A percentile compares a stretch with the other conserved stretches of the same genome.
Evolutionary conservation across 345 rosid species (phyloP).

Genomic region (Bruguiera gymnorhiza): DNA sequence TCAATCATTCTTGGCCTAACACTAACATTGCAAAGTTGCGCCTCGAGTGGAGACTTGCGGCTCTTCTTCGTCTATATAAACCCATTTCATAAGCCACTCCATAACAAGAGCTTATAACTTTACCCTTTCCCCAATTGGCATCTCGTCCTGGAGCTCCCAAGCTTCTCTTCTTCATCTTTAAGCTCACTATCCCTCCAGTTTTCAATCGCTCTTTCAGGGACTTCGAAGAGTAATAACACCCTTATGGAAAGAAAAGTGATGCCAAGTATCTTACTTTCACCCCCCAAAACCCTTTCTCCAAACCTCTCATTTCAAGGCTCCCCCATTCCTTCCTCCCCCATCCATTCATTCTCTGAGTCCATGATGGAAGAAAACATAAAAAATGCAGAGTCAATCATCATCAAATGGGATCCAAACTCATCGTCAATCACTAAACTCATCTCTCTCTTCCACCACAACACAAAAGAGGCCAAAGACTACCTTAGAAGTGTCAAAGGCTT

Average conservation of each 20-base stretch:
- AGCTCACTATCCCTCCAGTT: not conserved
- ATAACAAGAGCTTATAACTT: not conserved
- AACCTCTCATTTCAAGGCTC: slow-evolving; percentile 21
- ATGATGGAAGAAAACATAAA: slow-evolving; percentile 45
- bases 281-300: slow-evolving; percentile 9
- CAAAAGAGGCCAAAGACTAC: slow-evolving; percentile 51
- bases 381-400: slow-evolving; percentile 48
- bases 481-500: slow-evolving; percentile 41
- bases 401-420: slow-evolving; percentile 52
- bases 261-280: not conserved
- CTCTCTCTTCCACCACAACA: slow-evolving; percentile 36
- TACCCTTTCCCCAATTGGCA: not conserved
- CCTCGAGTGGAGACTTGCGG: not conserved
- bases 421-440: slow-evolving; percentile 29
- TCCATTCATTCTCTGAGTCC: slow-evolving; percentile 32
- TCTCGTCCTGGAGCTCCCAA: not conserved
- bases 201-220: not conserved
- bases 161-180: not conserved
- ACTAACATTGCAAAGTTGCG: not conserved
- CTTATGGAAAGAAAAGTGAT: slow-evolving; percentile 4
- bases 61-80: slow-evolving; percentile 9
- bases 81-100: not conserved
- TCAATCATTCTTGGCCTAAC: slow-evolving; percentile 6
- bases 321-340: slow-evolving; percentile 17
- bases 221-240: not conserved